Conservation (phyloP, 768 basidiomycete genomes). For the Amanita pseudoporphyria region DNA sequence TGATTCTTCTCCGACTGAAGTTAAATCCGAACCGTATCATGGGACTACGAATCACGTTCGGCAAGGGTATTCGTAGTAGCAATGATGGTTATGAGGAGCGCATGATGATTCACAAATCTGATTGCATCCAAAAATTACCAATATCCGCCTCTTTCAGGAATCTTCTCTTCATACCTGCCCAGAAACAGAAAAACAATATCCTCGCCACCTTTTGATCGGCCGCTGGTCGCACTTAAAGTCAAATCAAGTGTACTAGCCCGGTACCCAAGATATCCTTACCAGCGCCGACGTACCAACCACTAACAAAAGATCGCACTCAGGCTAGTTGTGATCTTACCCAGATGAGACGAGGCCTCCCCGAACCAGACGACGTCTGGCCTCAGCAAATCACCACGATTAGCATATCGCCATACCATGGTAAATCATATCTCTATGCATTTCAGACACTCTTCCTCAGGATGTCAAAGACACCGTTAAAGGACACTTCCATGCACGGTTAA, state of each 20-base stretch:
- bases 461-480: constrained; percentile 12
- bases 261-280: constrained; percentile 18
- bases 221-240: constrained; percentile 33
- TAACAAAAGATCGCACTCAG: constrained; percentile 38
- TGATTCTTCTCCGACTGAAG: too few relatives aligned
- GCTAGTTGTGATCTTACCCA: constrained; percentile 26
- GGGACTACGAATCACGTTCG: too few relatives aligned
- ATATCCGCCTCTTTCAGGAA: constrained; percentile 29
- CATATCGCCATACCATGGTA: constrained; percentile 32
- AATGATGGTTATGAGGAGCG: too few relatives aligned
- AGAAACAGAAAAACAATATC: constrained; percentile 41
- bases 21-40: too few relatives aligned
- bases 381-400: constrained; percentile 30
- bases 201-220: constrained; percentile 24
- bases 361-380: constrained; percentile 56
- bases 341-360: constrained; percentile 31
- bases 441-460: constrained; percentile 23
- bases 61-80: too few relatives aligned
- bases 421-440: constrained; percentile 22
- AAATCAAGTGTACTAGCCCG: not conserved
- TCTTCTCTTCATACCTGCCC: constrained; percentile 37
- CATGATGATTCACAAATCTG: too few relatives aligned
- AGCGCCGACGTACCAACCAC: constrained; percentile 48
- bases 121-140: not conserved
- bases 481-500: constrained; percentile 50